Evolutionary conservation across 306 rosid genomes (phyloP), one percentile per base, ranked within the genome.

Genomic region (Quercus aquifolioides): DNA sequence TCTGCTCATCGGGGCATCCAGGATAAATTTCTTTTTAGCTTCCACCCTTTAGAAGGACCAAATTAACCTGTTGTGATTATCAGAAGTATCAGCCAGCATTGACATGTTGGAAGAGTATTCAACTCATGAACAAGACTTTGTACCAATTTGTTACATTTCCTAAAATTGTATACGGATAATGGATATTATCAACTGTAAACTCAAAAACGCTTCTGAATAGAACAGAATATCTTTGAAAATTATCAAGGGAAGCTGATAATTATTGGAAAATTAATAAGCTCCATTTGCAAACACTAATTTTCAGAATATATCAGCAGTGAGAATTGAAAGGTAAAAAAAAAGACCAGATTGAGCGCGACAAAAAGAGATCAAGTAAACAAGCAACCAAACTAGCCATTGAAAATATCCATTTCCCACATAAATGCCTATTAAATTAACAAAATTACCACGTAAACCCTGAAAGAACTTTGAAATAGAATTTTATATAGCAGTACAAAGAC

Each of bases 1-100:
- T 89, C 93, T 89, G 84, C 96, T 91, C 98, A 93, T 95, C 79
- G 89, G 96, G 88, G 30, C 87, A 83, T 89, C 93, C 85, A 84
- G 82, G 77, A 78, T 5, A 67, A 49, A 74, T 69, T 85, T 87
- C 73, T 85, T 33, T 74, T 63, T 59, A 46, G 76, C 77, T 80
- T 20, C 84, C 87, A 81, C 63, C 91, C 83, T 81, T 74, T 72
- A 69, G 79, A 89, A 82, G 82, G 89, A 89, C 88, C 87, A 81
- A 71, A 77, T 59, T 63, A 71, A 78, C 85, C 84, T 90, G 31
- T 85, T 81, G 56, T 49, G 20, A 10, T 55, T 4, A 68, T 17
- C 52, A 35, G 74, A 30, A 46, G 23, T 59, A 73, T 56, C 35
- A 58, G 38, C 70, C 35, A 58, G 28, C 70, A 78, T 26, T 68